Evolutionary conservation across 371 early-diverging fungal genomes (phyloP), one percentile per base, ranked within the genome.

Genomic region (Mucor irregularis): DNA sequence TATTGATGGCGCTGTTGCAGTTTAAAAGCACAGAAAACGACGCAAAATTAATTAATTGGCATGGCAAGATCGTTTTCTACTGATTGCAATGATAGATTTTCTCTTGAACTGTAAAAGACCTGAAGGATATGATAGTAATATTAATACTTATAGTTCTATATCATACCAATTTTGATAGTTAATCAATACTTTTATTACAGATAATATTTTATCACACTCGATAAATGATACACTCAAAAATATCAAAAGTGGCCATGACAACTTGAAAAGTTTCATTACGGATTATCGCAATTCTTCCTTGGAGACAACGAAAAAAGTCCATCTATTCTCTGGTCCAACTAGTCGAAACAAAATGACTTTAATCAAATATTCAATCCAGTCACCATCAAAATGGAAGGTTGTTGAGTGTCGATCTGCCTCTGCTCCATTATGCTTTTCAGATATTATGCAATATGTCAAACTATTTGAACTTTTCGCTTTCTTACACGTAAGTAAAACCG

Each of bases 311-410:
- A 61, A 61, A 44, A 49, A 43, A 11, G 37, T 49, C 1, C 33
- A 33, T 8, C 14, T 47, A 3, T 59, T 25, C 17, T 26, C 53
- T 16, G 52, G 47, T n/a, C 56, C 55, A 16, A 51, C 53, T 4
- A 62, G 56, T 29, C 21, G 24, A 53, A 53, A 52, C 38, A 62
- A 62, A 30, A 44, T 56, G 24, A 62, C 63, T 22, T 24, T 62
- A 6, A 19, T 62, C 14, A 14, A 21, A 25, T 62, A 57, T 19
- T 4, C 14, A 26, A 56, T 48, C 21, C 29, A 56, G 7, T 62
- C 49, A 17, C 40, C 43, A 4, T 28, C 47, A 5, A 10, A 13
- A 10, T 62, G 56, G 62, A 22, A 52, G 37, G 57, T 56, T n/a
- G 30, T 62, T 48, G 56, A 56, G 33, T 62, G 53, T 13, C 25